Conservation (phyloP, 352 stramenopile genomes). For the Globisporangium iwayamae region DNA sequence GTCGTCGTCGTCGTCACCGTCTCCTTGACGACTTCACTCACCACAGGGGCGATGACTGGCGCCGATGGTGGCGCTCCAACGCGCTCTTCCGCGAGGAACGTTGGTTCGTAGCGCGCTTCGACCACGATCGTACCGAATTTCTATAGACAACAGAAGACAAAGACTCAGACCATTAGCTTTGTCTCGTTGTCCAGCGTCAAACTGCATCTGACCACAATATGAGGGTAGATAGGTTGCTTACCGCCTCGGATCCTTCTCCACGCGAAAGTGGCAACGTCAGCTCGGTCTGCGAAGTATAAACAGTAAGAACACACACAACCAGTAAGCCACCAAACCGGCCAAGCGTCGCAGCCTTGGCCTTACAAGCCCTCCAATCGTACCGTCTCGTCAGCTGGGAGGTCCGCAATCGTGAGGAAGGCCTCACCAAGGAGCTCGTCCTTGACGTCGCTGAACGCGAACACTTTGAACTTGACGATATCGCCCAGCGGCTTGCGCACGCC, state of each 20-base stretch:
- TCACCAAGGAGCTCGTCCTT: constrained; percentile 43
- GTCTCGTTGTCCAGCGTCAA: background rate
- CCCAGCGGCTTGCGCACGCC: constrained; percentile 48
- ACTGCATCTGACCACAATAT: background rate
- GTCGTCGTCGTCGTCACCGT: constrained; percentile 13
- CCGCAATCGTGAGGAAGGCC: constrained; percentile 27
- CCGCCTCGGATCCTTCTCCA: constrained; percentile 13
- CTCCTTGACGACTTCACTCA: constrained; percentile 12
- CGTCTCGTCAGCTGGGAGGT: constrained; percentile 32
- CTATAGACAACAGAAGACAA: background rate
- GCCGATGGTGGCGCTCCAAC: background rate
- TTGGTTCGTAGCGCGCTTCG: constrained; percentile 44
- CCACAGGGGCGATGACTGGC: background rate
- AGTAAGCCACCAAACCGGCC: too few species aligned
- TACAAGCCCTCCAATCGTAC: constrained; percentile 14
- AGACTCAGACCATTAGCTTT: background rate
- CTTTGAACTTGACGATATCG: constrained; percentile 38
- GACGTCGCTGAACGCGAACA: constrained; percentile 45
- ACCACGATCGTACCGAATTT: constrained; percentile 20
- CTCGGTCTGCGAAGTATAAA: constrained; percentile 23
- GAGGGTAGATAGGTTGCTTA: background rate
- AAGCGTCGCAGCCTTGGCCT: background rate
- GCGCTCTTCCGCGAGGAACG: constrained; percentile 21
- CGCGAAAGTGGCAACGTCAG: constrained; percentile 21
- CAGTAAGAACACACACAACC: background rate